Evolutionary conservation across 148 eudicot species (phyloP).

Genomic region (Cornus florida): DNA sequence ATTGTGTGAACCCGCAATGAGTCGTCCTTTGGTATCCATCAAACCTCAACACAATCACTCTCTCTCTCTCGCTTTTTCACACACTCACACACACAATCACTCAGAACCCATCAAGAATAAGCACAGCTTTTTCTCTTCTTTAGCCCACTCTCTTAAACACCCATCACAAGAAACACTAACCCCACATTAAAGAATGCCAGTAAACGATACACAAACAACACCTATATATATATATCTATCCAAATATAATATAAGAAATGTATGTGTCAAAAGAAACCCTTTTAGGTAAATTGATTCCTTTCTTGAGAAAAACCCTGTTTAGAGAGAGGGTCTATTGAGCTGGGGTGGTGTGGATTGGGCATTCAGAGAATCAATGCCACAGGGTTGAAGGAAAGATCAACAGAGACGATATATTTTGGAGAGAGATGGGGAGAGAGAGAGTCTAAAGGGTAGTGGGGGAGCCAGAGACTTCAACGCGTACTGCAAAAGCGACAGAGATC

Average conservation of each 20-base stretch:
- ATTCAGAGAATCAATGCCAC: slow-evolving; percentile 21
- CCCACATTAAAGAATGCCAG: slow-evolving; percentile 36
- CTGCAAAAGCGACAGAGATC: slow-evolving; percentile 20
- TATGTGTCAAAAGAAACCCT: not conserved
- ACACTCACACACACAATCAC: slow-evolving; percentile 5
- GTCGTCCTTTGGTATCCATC: slow-evolving; percentile 69
- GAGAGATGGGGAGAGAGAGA: slow-evolving; percentile 7
- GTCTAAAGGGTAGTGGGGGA: not conserved
- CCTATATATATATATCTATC: not conserved
- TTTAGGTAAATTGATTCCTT: slow-evolving; percentile 17
- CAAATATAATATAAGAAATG: not conserved
- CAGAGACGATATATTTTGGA: not conserved
- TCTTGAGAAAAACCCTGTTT: slow-evolving; percentile 18
- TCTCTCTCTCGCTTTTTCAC: not conserved
- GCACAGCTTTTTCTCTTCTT: not conserved
- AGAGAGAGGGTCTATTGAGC: not conserved
- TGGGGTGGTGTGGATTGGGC: not conserved
- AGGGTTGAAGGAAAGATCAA: slow-evolving; percentile 18
- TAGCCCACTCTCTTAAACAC: slow-evolving; percentile 17
- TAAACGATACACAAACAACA: slow-evolving; percentile 19
- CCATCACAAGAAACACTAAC: slow-evolving; percentile 29
- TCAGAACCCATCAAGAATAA: slow-evolving; percentile 14
- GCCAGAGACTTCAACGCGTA: slow-evolving; percentile 29
- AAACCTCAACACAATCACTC: not conserved
- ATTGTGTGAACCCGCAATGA: slow-evolving; percentile 74